Conservation (phyloP, 164 flowering plant genomes). For the Dillenia suffruticosa region DNA sequence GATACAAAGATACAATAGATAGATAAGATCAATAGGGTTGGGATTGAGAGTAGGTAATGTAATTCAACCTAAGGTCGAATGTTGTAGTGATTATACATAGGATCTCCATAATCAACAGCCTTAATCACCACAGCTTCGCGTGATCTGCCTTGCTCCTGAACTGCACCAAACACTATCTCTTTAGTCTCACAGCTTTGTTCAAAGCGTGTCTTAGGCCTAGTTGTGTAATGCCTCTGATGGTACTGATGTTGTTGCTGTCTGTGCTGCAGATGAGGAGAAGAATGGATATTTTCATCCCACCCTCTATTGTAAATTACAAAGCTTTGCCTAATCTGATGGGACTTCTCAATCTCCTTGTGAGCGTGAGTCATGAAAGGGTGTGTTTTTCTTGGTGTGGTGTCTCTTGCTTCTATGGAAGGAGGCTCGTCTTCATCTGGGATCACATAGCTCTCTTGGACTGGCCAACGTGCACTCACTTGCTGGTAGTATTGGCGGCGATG, state of each 20-base stretch:
- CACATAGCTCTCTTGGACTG: slow-evolving; percentile 48
- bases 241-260: slow-evolving; percentile 29
- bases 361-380: slow-evolving; percentile 26
- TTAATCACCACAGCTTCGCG: slow-evolving; percentile 56
- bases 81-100: slow-evolving; percentile 29
- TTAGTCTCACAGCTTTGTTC: slow-evolving; percentile 45
- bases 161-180: slow-evolving; percentile 65
- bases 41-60: slow-evolving; percentile 33
- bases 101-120: slow-evolving; percentile 47
- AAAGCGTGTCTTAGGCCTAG: slow-evolving; percentile 26
- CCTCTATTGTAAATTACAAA: slow-evolving; percentile 10
- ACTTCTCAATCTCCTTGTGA: slow-evolving; percentile 25
- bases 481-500: slow-evolving; percentile 27
- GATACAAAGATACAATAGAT: no score
- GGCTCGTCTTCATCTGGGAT: slow-evolving; percentile 50
- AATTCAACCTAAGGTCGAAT: slow-evolving; percentile 38
- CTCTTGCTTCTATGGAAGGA: slow-evolving; percentile 39
- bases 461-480: slow-evolving; percentile 31
- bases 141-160: slow-evolving; percentile 48
- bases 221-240: slow-evolving; percentile 21
- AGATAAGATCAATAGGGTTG: no score
- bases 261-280: slow-evolving; percentile 10
- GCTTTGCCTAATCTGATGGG: slow-evolving; percentile 33
- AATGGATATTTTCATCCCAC: slow-evolving; percentile 13
- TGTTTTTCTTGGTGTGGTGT: slow-evolving; percentile 29